Evolutionary conservation across 352 stramenopile genomes (phyloP), one percentile per base, ranked within the genome.

Genomic region (Phytopythium boreale): DNA sequence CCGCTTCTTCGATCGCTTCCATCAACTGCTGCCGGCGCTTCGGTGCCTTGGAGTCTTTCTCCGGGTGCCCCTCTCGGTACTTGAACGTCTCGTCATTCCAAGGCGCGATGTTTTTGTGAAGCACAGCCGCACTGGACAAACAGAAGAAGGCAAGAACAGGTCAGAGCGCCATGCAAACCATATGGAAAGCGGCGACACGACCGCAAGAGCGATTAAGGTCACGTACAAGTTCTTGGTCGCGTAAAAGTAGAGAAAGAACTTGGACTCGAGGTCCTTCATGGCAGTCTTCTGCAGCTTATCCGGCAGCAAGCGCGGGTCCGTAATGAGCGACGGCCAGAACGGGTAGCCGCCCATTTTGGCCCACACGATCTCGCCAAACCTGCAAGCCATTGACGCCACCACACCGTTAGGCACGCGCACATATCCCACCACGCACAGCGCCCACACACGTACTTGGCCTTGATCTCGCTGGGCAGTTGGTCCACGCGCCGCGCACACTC

Each of bases 221-320:
- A 75, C 74, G 46, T 76, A 92, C 84, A 84, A 90, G 68, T 93
- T 86, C 36, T 88, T 87, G n/a, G 81, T 77, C 19, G 76, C 60
- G 69, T 89, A 95, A 67, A 93, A 95, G 64, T 82, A 89, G 39
- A 95, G 82, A 27, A 85, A 63, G 63, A 79, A 92, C 62, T 92
- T 90, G 17, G 73, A 80, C 27, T 89, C 82, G 41, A 92, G 34
- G n/a, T 74, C 64, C 61, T 90, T 89, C 46, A 87, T 39, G 3
- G 74, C 79, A 8, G 55, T 63, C 11, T 72, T 64, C 47, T 89
- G 82, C 6, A 84, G 57, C n/a, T 81, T 78, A n/a, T 24, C 2
- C 2, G 76, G 70, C 55, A 93, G 51, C 29, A 78, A 64, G 1
- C 76, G 70, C 22, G 84, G 87, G 55, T 93, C 81, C 22, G 75